A percentile compares a stretch with the other conserved stretches of the same genome.
Evolutionary conservation across 2,329 filamentous ascomycete genomes (phyloP).

Genomic region (Colletotrichum agaves): DNA sequence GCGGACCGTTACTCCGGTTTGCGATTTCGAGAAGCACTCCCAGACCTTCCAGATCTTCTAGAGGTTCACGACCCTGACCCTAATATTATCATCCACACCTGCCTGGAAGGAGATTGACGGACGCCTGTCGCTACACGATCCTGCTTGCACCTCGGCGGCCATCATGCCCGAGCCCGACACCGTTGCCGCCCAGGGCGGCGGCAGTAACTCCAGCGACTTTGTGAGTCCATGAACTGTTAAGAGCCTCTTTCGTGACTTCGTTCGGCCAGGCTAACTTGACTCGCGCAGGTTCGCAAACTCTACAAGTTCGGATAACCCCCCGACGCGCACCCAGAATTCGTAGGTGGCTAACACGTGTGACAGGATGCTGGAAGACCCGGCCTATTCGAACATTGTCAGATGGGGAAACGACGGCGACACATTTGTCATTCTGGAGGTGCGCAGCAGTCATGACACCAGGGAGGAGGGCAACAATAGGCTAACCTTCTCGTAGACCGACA

Average conservation of each 20-base stretch:
- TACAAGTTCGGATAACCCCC: conserved; percentile 80
- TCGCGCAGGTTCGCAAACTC: conserved; percentile 87
- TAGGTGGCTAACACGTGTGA: conserved; percentile 46
- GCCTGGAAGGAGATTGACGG: background rate
- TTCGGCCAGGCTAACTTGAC: conserved; percentile 43
- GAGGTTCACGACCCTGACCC: background rate
- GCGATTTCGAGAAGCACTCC: conserved; percentile 4
- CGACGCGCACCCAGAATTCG: conserved; percentile 20
- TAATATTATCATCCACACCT: conserved; percentile 1
- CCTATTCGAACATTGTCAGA: conserved; percentile 90
- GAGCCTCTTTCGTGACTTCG: background rate
- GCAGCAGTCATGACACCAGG: conserved; percentile 38
- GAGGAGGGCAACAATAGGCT: background rate
- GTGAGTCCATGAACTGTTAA: conserved; percentile 65
- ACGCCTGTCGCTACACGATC: background rate
- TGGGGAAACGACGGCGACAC: conserved; percentile 97
- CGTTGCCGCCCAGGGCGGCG: conserved; percentile 54
- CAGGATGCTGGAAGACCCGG: conserved; percentile 96
- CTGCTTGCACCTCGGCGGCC: conserved; percentile 30
- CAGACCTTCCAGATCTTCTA: background rate
- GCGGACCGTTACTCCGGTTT: background rate
- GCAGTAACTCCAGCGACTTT: conserved; percentile 94
- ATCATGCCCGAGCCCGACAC: conserved; percentile 51
- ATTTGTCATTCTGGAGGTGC: conserved; percentile 96
- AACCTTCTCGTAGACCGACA: conserved; percentile 78